A percentile compares a stretch with the other conserved stretches of the same genome.
Conservation (phyloP, 495 filamentous ascomycete genomes). For the Aspergillus indologenus region DNA sequence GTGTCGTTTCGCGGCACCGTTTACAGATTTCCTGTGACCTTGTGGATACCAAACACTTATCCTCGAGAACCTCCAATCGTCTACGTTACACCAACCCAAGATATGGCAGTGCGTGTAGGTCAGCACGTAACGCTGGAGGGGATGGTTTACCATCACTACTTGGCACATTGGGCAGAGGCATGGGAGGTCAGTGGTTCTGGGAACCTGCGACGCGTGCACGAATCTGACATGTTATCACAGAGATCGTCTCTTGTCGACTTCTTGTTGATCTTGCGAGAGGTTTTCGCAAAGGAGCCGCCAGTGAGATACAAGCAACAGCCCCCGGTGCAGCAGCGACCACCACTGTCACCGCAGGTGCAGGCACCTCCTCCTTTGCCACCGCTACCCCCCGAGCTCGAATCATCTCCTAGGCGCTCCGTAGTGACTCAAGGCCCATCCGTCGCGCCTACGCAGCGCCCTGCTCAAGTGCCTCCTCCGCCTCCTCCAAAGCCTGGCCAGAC, state of each 20-base stretch:
- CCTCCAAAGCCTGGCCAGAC: conserved; percentile 33
- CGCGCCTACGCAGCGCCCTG: conserved; percentile 8
- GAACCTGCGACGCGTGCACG: not conserved
- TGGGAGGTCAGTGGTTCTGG: conserved; percentile 72
- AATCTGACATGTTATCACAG: conserved; percentile 38
- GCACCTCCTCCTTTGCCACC: conserved; percentile 64
- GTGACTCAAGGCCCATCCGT: conserved; percentile 2
- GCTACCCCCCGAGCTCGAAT: conserved; percentile 60
- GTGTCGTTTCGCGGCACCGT: conserved; percentile 82
- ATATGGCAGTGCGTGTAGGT: conserved; percentile 85
- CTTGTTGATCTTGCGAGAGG: conserved; percentile 73
- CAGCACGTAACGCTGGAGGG: conserved; percentile 96
- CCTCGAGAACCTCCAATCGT: conserved; percentile 78
- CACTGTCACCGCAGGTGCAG: conserved; percentile 41
- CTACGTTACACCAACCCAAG: conserved; percentile 84
- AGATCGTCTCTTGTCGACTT: conserved; percentile 80
- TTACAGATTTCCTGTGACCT: conserved; percentile 84
- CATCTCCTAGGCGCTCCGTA: conserved; percentile 17
- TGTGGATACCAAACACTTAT: conserved; percentile 97
- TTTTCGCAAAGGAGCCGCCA: conserved; percentile 93
- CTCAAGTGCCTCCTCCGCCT: conserved; percentile 36
- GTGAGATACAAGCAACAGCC: conserved; percentile 70
- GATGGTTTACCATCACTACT: conserved; percentile 90
- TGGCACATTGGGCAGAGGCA: conserved; percentile 81
- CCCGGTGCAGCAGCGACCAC: conserved; percentile 29